Conservation (phyloP, 805 yeast species). For the Saccharomycopsis javanensis region DNA sequence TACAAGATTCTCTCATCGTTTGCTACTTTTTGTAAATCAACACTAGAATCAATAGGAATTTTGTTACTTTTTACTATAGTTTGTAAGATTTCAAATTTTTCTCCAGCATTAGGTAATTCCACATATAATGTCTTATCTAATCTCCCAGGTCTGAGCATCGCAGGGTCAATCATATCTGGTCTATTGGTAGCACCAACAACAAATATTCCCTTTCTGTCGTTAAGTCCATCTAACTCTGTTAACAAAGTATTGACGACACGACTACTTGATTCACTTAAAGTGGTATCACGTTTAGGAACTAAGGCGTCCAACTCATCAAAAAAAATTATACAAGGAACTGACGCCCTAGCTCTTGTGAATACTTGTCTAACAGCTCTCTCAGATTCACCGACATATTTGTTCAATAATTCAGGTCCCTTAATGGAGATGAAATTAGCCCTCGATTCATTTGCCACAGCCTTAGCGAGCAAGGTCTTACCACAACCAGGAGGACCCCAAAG, state of each 20-base stretch:
- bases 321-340: conserved; percentile 88
- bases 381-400: conserved; percentile 93
- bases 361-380: conserved; percentile 92
- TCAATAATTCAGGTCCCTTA: conserved; percentile 89
- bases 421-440: conserved; percentile 93
- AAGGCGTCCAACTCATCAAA: conserved; percentile 95
- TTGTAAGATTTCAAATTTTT: conserved; percentile 70
- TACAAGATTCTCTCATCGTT: conserved; percentile 73
- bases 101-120: conserved; percentile 73
- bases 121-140: conserved; percentile 87
- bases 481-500: conserved; percentile 99
- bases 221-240: conserved; percentile 91
- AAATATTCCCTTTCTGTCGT: conserved; percentile 85
- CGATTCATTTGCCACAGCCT: conserved; percentile 96
- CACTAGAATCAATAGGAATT: conserved; percentile 60
- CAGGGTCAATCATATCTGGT: conserved; percentile 97
- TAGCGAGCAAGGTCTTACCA: conserved; percentile 92
- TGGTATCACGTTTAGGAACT: conserved; percentile 87
- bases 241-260: conserved; percentile 90
- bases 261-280: conserved; percentile 80
- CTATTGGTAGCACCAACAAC: conserved; percentile 96
- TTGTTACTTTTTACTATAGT: conserved; percentile 64
- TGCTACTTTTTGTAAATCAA: conserved; percentile 55
- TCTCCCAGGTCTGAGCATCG: conserved; percentile 96
- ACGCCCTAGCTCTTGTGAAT: conserved; percentile 83